Evolutionary conservation across 257 asterid genomes (phyloP).

Genomic region (Rhazya stricta): DNA sequence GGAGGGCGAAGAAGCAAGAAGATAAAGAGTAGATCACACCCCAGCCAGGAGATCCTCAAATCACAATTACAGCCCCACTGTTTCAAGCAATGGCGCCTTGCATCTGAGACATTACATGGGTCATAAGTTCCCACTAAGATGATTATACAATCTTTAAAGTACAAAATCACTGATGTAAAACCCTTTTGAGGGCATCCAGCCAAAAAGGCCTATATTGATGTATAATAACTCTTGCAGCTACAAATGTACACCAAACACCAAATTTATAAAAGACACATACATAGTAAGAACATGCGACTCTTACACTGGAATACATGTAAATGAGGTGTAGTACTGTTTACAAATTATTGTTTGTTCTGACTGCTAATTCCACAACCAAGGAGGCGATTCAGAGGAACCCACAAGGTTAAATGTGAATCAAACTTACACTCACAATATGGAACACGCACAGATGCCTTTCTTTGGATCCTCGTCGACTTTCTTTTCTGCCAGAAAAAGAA

Average conservation of each 20-base stretch:
- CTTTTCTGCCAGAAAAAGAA: conserved; percentile 37
- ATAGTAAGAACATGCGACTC: conserved; percentile 26
- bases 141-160: neutral
- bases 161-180: conserved; percentile 10
- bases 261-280: conserved; percentile 31
- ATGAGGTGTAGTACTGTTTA: conserved; percentile 40
- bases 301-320: conserved; percentile 28
- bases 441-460: conserved; percentile 43
- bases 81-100: neutral
- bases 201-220: conserved; percentile 26
- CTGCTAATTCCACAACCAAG: conserved; percentile 32
- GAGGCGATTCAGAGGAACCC: conserved; percentile 19
- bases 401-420: conserved; percentile 26
- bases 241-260: conserved; percentile 31
- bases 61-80: conserved; percentile 8
- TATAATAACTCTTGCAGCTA: conserved; percentile 36
- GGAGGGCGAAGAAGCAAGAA: neutral
- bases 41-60: neutral
- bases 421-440: conserved; percentile 45
- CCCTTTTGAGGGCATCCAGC: conserved; percentile 21
- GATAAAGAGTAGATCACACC: neutral
- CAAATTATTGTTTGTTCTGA: conserved; percentile 40
- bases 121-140: neutral
- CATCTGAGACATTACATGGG: conserved; percentile 1
- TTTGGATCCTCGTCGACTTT: conserved; percentile 43